These are phyloP conservation scores for Lathyrus tuberosus DNA, from an alignment of 306 rosid genomes.

Conservation along the genomic window DNA sequence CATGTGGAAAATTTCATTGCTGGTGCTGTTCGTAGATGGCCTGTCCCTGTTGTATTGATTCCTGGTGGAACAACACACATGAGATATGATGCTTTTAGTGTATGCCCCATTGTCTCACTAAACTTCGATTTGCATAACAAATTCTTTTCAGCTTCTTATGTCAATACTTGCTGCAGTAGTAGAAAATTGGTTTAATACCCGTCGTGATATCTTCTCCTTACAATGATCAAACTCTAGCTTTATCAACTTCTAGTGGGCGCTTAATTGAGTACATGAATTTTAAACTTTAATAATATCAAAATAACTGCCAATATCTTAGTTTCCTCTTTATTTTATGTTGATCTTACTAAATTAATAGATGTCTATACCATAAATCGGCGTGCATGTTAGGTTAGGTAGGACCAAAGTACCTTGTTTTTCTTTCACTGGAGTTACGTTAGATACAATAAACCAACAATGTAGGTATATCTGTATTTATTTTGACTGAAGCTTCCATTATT, in stretches of 20 bases:
- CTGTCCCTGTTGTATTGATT: conserved; percentile 64
- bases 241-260: conserved; percentile 1
- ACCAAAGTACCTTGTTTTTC: not conserved
- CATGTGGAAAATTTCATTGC: conserved; percentile 61
- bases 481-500: not conserved
- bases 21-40: conserved; percentile 63
- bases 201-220: conserved; percentile 19
- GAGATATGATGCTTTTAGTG: conserved; percentile 89
- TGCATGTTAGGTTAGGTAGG: conserved; percentile 7
- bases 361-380: not conserved
- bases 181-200: conserved; percentile 10
- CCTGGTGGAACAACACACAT: conserved; percentile 65
- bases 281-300: conserved; percentile 23
- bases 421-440: not conserved
- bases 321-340: conserved; percentile 7
- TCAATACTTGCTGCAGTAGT: not conserved
- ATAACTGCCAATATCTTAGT: conserved; percentile 7
- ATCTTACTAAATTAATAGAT: not conserved
- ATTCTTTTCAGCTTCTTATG: not conserved
- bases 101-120: conserved; percentile 43
- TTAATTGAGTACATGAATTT: conserved; percentile 8
- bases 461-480: not conserved
- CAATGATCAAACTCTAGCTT: conserved; percentile 14
- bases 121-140: conserved; percentile 10
- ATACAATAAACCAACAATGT: conserved; percentile 15